These are phyloP conservation scores for Cruciata laevipes DNA, from an alignment of 257 asterid genomes.

Conservation along the genomic window DNA sequence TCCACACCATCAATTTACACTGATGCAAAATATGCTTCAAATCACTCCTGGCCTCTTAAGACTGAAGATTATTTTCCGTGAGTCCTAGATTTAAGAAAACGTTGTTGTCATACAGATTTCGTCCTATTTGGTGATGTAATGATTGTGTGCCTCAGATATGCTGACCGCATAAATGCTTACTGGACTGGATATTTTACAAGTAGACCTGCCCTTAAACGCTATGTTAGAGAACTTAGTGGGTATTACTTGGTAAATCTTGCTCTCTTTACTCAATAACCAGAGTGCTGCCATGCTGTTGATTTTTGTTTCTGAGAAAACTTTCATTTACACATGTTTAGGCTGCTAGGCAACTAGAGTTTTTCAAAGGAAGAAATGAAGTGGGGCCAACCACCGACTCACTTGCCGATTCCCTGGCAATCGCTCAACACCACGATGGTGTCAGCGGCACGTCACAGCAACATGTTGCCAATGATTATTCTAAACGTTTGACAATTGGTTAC, in stretches of 20 bases:
- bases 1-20: constrained; percentile 92
- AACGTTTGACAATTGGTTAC: constrained; percentile 83
- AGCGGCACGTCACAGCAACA: constrained; percentile 91
- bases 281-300: not conserved
- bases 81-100: constrained; percentile 25
- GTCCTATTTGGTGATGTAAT: constrained; percentile 11
- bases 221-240: constrained; percentile 80
- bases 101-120: not conserved
- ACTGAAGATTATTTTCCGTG: constrained; percentile 91
- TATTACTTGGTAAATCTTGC: constrained; percentile 61
- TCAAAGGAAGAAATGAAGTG: constrained; percentile 57
- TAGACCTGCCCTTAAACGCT: constrained; percentile 78
- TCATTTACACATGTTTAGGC: constrained; percentile 46
- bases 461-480: constrained; percentile 93
- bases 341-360: constrained; percentile 77
- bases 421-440: constrained; percentile 97
- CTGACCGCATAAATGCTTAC: constrained; percentile 80
- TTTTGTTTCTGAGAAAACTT: constrained; percentile 13
- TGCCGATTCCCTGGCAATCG: constrained; percentile 80
- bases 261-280: constrained; percentile 1
- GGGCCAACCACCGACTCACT: constrained; percentile 72
- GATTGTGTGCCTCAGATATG: constrained; percentile 54
- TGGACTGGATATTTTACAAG: constrained; percentile 99
- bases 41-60: constrained; percentile 90
- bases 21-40: constrained; percentile 73